Evolutionary conservation across 2,329 filamentous ascomycete species (phyloP), one percentile per base, ranked within the genome.

Genomic region (Arthrobotrys megalospora): DNA sequence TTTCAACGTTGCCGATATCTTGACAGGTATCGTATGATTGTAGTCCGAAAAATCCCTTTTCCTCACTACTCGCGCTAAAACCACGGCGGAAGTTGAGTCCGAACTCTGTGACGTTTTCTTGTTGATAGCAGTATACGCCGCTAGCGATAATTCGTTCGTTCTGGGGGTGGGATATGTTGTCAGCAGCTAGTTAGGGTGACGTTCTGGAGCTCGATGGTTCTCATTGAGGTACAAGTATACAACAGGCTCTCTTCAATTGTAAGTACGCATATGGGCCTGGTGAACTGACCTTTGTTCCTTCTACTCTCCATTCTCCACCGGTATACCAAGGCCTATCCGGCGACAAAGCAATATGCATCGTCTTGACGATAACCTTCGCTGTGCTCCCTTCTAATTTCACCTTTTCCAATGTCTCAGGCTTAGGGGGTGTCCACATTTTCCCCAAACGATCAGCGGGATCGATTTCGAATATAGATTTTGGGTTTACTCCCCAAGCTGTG

Each of bases 81-180:
- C 21, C 36, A 14, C 86, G 87, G 8, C 86, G 86, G 81, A 91
- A 90, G 2, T 84, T 83, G 5, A 91, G 85, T 5, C 80, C 81
- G 64, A 85, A 86, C 0, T 87, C 85, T 0, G 87, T 87, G 63
- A 91, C 87, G 82, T 92, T 92, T 0, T 89, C 86, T 53, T 82
- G 84, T 78, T 90, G 88, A 80, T 89, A 89, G 82, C 90, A 90
- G 83, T 89, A 90, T 16, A 91, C 83, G 0, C 90, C 88, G 0
- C 89, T 89, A 0, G 89, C 89, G 80, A 86, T 87, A 43, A 92
- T 91, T 77, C 88, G 88, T 82, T 92, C 90, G 80, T 92, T 91
- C 83, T 85, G 45, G 7, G 12, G 50, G 82, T 14, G 7, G 19
- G 6, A 8, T 16, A 45, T 11, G 34, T 28, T 28, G n/a, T 55